Base-by-base conservation (phyloP, 2,329 filamentous ascomycete genomes). In the Claviceps africana region DNA sequence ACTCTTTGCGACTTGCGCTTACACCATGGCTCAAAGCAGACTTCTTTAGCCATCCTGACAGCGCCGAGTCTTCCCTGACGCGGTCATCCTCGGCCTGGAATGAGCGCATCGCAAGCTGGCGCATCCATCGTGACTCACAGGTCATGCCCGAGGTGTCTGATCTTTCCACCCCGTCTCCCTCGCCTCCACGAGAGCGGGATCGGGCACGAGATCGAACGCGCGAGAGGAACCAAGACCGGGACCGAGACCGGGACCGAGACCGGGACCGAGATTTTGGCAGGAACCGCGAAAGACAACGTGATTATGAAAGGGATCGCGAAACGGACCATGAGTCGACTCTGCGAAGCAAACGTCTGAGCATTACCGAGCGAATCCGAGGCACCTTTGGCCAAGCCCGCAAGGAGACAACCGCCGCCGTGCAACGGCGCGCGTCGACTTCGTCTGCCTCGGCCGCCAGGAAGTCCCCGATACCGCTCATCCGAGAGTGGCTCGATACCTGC, bases 401-500 rank as follows among this genome's bases (percentile, higher is more conserved):
- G 40, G 60, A 65, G 22, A 58, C 54, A 31, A 54, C 51, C 21
- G 58, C 62, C 2, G 59, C 61, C 2, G 56, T 64, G 30, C 58
- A 59, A 48, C 59, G 66, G 19, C 64, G 65, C 19, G 56, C 64
- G 8, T 68, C 67, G 46, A 54, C 52, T 17, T 58, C 62, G 45
- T 60, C 61, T 43, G 9, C 52, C 13, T 57, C 61, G 43, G 60
- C 60, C 44, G 56, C 61, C 49, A 61, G 56, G 44, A 61, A 64
- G 31, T 68, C 65, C 10, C 70, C 70, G 19, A 58, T 71, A 37
- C 61, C 60, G 47, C 67, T 67, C 47, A 64, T 72, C 48, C 65
- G 66, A 47, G 65, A 70, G 44, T 73, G 71, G 71, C 65, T 73
- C 35, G 68, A 72, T 52, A 62, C 62, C 13, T 73, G 71, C 57